Conservation (phyloP, 352 stramenopile genomes). For the Globisporangium nodosum region DNA sequence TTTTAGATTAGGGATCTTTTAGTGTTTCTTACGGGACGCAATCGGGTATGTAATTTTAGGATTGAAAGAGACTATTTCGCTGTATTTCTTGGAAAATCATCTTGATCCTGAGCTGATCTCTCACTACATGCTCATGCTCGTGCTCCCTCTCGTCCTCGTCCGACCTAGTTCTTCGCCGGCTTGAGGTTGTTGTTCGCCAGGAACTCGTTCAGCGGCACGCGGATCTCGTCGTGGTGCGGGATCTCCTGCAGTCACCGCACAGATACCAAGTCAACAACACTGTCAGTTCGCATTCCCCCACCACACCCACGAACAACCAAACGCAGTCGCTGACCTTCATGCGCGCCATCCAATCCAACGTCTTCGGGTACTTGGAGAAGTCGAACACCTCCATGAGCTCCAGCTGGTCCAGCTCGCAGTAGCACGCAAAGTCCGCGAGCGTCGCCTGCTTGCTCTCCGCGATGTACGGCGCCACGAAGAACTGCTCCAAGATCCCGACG, state of each 20-base stretch:
- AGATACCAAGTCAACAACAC: neutral
- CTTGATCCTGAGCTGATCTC: neutral
- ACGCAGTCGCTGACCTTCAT: constrained; percentile 18
- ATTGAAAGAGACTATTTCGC: no score
- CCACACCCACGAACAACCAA: neutral
- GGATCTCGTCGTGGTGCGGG: constrained; percentile 28
- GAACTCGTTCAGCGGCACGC: constrained; percentile 26
- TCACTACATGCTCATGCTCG: neutral
- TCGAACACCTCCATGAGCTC: neutral
- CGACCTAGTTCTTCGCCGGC: constrained; percentile 1
- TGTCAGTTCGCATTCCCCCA: neutral
- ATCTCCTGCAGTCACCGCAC: constrained; percentile 8
- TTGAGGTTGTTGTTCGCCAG: constrained; percentile 21
- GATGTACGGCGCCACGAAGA: constrained; percentile 22
- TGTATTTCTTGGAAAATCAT: no score
- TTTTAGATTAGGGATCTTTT: no score
- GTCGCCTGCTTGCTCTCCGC: constrained; percentile 24
- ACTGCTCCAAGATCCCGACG: constrained; percentile 23
- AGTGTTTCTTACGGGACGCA: no score
- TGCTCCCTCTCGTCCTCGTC: neutral
- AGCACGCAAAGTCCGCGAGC: constrained; percentile 34
- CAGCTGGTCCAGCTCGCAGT: constrained; percentile 37
- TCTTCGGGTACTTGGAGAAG: constrained; percentile 29
- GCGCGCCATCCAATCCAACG: constrained; percentile 27
- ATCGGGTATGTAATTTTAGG: no score